Percentiles rank a stretch among this genome's conserved stretches.
Conservation (phyloP, 768 basidiomycete species). For the Crucibulum laeve region DNA sequence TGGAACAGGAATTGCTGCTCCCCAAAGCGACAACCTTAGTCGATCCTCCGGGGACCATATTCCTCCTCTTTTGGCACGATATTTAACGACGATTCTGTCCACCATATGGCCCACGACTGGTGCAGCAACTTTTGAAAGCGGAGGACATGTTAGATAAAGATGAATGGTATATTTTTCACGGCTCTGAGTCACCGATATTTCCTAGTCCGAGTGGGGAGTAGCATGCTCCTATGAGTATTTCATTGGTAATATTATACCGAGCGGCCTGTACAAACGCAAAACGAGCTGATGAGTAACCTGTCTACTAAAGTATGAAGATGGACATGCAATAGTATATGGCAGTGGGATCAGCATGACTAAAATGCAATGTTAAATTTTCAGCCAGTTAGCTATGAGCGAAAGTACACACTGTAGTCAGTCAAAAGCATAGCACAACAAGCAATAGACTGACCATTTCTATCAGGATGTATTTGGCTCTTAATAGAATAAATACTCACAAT, state of each 20-base stretch:
- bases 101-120: slow-evolving; percentile 49
- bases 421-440: slow-evolving; percentile 24
- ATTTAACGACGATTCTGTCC: slow-evolving; percentile 39
- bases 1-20: slow-evolving; percentile 42
- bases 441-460: slow-evolving; percentile 16
- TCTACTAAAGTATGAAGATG: neutral
- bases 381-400: neutral
- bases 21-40: slow-evolving; percentile 39
- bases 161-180: neutral
- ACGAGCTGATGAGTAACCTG: neutral
- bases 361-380: slow-evolving; percentile 15
- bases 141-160: neutral
- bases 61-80: slow-evolving; percentile 38
- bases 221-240: slow-evolving; percentile 47
- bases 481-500: slow-evolving; percentile 33
- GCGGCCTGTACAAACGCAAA: slow-evolving; percentile 48
- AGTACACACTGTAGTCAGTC: slow-evolving; percentile 36
- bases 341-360: slow-evolving; percentile 56
- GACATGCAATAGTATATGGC: slow-evolving; percentile 60
- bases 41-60: slow-evolving; percentile 59
- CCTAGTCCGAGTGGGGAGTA: slow-evolving; percentile 51
- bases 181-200: slow-evolving; percentile 38
- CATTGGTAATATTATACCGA: slow-evolving; percentile 45
- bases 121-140: slow-evolving; percentile 38
- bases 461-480: neutral